Evolutionary conservation across 208 protist genomes (phyloP), one percentile per base, ranked within the genome.

Genomic region (Trypanosoma melophagium): DNA sequence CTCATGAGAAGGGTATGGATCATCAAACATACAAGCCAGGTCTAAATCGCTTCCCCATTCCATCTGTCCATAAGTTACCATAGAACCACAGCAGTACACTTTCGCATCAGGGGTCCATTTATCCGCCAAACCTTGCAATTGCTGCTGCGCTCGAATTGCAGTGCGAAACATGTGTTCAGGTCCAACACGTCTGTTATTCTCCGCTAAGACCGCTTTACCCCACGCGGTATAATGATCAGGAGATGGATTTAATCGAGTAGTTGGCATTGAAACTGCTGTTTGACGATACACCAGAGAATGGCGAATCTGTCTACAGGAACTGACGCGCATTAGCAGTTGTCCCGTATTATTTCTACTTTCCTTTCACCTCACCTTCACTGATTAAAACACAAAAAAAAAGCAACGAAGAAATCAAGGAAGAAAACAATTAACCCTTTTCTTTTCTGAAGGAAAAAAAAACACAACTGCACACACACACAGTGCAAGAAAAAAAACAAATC

Each of bases 71-170:
- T 90, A 87, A 35, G 88, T 92, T 59, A 96, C 90, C 75, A 93
- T 79, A 4, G 85, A 92, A 9, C 90, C 90, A 50, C 87, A 93
- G 56, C 85, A 89, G 78, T 89, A 96, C 44, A 96, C 89, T 71
- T 96, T 96, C 17, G 90, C 90, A 60, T 96, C 90, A 7, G 90
- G 87, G 2, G 87, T 96, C 88, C 90, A 96, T 69, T 92, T 92
- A 57, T 93, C 86, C 0, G 90, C 90, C 17, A 96, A 76, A 3
- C 74, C 75, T 55, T 96, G 90, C 31, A 96, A 65, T 49, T 96
- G 90, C 74, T 93, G 81, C 55, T 91, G 84, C 0, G 88, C 90
- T 22, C 59, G 74, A 53, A 91, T 91, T 16, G 84, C 90, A 0
- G 86, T 93, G 58, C 74, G 78, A 62, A 96, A 96, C 86, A 94